phyloP scores from a whole-genome alignment of 352 stramenopile genomes.

The Globisporangium abappressorium region DNA sequence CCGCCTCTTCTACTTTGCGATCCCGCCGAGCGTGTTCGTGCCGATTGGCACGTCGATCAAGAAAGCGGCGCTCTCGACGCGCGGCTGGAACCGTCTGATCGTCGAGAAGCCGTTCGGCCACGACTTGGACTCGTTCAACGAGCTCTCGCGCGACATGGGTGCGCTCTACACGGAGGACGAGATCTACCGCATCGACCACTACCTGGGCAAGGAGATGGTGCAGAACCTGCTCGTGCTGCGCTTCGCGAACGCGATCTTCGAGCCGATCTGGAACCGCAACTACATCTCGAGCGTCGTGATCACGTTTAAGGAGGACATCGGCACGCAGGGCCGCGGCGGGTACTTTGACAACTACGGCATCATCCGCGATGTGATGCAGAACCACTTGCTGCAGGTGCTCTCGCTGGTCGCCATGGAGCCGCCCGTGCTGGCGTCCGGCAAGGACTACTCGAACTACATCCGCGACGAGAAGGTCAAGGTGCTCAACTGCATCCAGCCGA shows the following conservation, averaged over 20 bases:
- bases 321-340: slow-evolving; percentile 92
- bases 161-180: slow-evolving; percentile 83
- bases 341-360: slow-evolving; percentile 99
- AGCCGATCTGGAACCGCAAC: slow-evolving; percentile 96
- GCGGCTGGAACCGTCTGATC: slow-evolving; percentile 95
- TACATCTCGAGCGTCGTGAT: slow-evolving; percentile 96
- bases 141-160: slow-evolving; percentile 88
- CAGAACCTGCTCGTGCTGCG: slow-evolving; percentile 96
- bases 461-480: slow-evolving; percentile 98
- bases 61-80: slow-evolving; percentile 78
- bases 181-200: slow-evolving; percentile 98
- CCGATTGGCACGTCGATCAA: slow-evolving; percentile 93
- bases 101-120: slow-evolving; percentile 98
- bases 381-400: slow-evolving; percentile 98
- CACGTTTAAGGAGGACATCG: slow-evolving; percentile 98
- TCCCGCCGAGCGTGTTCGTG: slow-evolving; percentile 96
- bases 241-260: slow-evolving; percentile 97
- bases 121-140: slow-evolving; percentile 91
- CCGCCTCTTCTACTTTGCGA: slow-evolving; percentile 96
- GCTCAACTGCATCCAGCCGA: slow-evolving; percentile 93
- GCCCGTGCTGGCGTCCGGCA: slow-evolving; percentile 78
- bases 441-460: slow-evolving; percentile 91
- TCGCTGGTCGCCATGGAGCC: slow-evolving; percentile 97
- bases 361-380: slow-evolving; percentile 99
- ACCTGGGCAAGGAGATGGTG: slow-evolving; percentile 97